phyloP scores from a whole-genome alignment of 2,329 filamentous ascomycete genomes.

The Dactylellina parvicollis region DNA sequence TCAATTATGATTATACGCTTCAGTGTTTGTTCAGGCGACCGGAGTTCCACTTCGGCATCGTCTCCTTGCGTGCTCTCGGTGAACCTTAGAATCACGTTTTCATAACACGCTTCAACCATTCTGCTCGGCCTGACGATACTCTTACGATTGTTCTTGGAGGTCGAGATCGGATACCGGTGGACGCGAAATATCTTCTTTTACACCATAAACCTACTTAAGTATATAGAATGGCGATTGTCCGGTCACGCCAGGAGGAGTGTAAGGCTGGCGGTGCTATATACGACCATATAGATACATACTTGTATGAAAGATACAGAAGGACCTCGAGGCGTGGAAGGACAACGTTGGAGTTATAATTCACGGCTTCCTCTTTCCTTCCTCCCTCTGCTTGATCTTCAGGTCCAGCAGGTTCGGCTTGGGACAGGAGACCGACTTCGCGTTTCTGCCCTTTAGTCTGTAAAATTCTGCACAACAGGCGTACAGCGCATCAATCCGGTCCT shows the following conservation, averaged over 20 bases:
- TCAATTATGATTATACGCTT: conserved; percentile 57
- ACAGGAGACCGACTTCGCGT: conserved; percentile 81
- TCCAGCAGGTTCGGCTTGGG: conserved; percentile 81
- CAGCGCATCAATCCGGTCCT: conserved; percentile 78
- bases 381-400: conserved; percentile 84
- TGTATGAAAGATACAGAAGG: neutral
- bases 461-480: conserved; percentile 95
- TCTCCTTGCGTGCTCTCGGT: conserved; percentile 97
- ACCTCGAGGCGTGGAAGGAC: too few relatives aligned
- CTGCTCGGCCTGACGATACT: conserved; percentile 53
- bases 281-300: neutral
- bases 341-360: conserved; percentile 6
- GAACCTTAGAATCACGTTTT: conserved; percentile 71
- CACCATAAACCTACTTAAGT: neutral
- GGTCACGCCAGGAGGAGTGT: too few relatives aligned
- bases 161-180: conserved; percentile 53
- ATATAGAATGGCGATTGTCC: neutral
- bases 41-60: conserved; percentile 62
- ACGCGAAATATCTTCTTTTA: conserved; percentile 41
- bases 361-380: conserved; percentile 60
- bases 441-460: conserved; percentile 80
- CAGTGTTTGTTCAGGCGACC: conserved; percentile 92
- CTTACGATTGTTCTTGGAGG: conserved; percentile 49
- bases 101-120: conserved; percentile 48
- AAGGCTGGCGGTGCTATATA: neutral